These are phyloP conservation scores for Pseudogymnoascus sp. DNA, from an alignment of 2,329 filamentous ascomycete species.

Conservation along the genomic window DNA sequence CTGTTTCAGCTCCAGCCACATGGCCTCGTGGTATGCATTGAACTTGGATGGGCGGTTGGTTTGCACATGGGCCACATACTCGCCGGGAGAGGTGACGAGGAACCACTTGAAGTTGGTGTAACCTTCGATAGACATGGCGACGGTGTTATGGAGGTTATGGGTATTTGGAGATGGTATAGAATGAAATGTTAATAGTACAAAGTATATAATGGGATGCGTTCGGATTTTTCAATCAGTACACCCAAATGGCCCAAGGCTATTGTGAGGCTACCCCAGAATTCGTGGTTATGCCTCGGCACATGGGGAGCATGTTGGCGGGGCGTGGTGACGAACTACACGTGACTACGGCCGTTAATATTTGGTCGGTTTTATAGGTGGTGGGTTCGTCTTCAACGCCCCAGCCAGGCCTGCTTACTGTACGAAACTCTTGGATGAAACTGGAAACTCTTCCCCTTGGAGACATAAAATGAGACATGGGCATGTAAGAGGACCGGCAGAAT, in stretches of 20 bases:
- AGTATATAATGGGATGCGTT: not conserved
- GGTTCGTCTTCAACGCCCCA: not conserved
- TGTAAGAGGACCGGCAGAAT: not conserved
- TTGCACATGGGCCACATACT: conserved; percentile 80
- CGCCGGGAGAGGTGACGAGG: conserved; percentile 61
- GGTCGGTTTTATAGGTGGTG: not conserved
- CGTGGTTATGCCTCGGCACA: not conserved
- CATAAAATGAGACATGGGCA: not conserved
- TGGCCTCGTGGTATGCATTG: conserved; percentile 76
- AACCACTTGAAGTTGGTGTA: conserved; percentile 56
- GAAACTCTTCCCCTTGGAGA: not conserved
- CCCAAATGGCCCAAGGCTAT: not conserved
- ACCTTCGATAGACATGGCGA: conserved; percentile 12
- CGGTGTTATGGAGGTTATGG: not conserved
- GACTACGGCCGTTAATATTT: not conserved
- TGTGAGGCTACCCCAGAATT: not conserved
- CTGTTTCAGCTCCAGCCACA: conserved; percentile 74
- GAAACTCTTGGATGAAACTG: not conserved
- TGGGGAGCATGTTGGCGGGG: not conserved
- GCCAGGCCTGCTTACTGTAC: not conserved
- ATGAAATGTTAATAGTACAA: not conserved
- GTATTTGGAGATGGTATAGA: not conserved
- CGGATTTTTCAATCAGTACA: not conserved
- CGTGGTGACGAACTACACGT: not conserved
- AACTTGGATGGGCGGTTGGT: conserved; percentile 82